Conservation (phyloP, 176 grass and related monocot genomes). For the Rhynchospora breviuscula region DNA sequence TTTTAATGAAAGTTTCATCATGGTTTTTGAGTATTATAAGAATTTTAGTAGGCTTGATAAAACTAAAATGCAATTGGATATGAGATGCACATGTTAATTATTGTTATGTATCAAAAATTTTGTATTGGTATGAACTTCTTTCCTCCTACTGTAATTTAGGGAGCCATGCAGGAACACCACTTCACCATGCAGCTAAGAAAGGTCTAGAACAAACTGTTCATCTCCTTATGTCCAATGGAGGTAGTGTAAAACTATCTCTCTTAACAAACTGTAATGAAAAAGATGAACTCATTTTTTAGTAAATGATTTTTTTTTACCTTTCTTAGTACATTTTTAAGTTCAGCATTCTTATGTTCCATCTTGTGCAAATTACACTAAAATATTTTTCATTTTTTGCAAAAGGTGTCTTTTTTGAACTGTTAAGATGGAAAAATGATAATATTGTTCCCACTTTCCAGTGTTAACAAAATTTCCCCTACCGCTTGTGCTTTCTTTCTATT, state of each 20-base stretch:
- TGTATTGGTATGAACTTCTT: neutral
- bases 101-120: neutral
- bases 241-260: constrained; percentile 24
- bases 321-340: neutral
- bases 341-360: neutral
- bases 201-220: constrained; percentile 64
- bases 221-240: constrained; percentile 83
- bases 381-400: neutral
- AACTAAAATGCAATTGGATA: neutral
- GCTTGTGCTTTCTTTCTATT: neutral
- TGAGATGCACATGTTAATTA: neutral
- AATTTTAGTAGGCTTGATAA: neutral
- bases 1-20: neutral
- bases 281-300: neutral
- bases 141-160: constrained; percentile 34
- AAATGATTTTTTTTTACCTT: neutral
- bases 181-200: constrained; percentile 98
- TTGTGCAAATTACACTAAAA: neutral
- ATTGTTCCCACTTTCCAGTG: neutral
- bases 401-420: neutral
- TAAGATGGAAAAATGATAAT: neutral
- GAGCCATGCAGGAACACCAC: constrained; percentile 62
- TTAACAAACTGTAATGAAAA: neutral
- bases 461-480: neutral
- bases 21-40: neutral